These are phyloP conservation scores for Lyophyllum atratum DNA, from an alignment of 768 basidiomycete genomes.

Conservation along the genomic window DNA sequence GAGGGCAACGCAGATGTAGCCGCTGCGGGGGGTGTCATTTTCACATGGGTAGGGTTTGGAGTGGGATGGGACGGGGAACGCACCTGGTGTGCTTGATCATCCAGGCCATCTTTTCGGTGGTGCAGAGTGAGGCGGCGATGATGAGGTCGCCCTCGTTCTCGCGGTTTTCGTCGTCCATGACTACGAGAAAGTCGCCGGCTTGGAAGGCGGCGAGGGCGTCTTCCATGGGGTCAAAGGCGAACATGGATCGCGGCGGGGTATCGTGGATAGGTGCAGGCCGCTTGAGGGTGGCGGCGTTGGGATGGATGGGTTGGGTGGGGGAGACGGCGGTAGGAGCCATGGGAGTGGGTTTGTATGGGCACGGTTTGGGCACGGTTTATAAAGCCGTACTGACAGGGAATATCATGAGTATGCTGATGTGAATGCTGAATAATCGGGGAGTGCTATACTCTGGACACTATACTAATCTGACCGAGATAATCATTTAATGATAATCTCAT, in stretches of 20 bases:
- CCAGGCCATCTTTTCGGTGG: conserved; percentile 99
- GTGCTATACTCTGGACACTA: too few species aligned
- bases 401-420: too few species aligned
- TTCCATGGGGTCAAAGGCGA: conserved; percentile 79
- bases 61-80: conserved; percentile 19
- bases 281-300: conserved; percentile 6
- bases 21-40: conserved; percentile 48
- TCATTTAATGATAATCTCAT: too few species aligned
- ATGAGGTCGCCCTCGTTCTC: conserved; percentile 99
- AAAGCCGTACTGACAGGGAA: not conserved
- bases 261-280: conserved; percentile 32
- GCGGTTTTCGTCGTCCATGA: conserved; percentile 94
- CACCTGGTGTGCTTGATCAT: conserved; percentile 96
- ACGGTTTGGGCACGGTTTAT: not conserved
- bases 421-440: not conserved
- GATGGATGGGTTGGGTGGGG: not conserved
- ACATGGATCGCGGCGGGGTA: conserved; percentile 37
- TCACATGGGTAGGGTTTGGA: not conserved
- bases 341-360: not conserved
- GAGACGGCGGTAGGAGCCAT: conserved; percentile 17
- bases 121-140: conserved; percentile 79
- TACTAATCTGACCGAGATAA: too few species aligned
- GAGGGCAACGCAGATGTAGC: conserved; percentile 90
- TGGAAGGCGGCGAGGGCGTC: conserved; percentile 77
- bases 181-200: conserved; percentile 89